phyloP scores from a whole-genome alignment of 768 basidiomycete species.

The Albatrellus ellisii region DNA sequence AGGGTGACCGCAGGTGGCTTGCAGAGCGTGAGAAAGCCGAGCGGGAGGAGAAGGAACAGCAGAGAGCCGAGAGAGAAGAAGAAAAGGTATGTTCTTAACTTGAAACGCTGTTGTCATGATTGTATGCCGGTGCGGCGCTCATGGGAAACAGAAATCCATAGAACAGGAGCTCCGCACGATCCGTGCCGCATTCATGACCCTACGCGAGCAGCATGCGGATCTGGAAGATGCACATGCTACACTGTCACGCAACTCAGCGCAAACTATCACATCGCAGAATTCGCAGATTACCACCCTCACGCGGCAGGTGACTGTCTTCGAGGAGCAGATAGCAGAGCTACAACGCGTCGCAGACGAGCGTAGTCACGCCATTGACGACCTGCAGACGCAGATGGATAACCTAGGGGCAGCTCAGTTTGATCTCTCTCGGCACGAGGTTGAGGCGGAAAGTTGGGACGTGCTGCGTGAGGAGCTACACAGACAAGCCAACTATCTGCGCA shows the following conservation, averaged over 20 bases:
- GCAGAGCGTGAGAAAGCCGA: conserved; percentile 58
- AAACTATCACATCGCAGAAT: conserved; percentile 36
- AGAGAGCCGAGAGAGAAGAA: conserved; percentile 34
- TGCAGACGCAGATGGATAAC: conserved; percentile 38
- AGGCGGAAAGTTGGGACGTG: conserved; percentile 47
- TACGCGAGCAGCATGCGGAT: conserved; percentile 49
- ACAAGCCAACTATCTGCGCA: conserved; percentile 47
- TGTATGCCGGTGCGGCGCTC: neutral
- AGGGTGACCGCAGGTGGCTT: conserved; percentile 57
- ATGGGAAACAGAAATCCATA: conserved; percentile 34
- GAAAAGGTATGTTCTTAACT: conserved; percentile 41
- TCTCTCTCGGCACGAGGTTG: conserved; percentile 18
- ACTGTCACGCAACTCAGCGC: conserved; percentile 33
- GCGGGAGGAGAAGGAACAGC: conserved; percentile 49
- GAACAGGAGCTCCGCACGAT: conserved; percentile 41
- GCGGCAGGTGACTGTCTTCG: conserved; percentile 32
- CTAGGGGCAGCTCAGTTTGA: conserved; percentile 24
- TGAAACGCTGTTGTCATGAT: neutral
- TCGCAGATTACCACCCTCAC: conserved; percentile 36
- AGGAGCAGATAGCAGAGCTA: conserved; percentile 32
- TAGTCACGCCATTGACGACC: conserved; percentile 24
- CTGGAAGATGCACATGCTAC: conserved; percentile 41
- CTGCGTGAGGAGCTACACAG: conserved; percentile 57
- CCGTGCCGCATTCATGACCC: conserved; percentile 31
- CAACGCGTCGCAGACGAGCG: conserved; percentile 30